Conservation (phyloP, 257 asterid species). For the Ballota nigra region DNA sequence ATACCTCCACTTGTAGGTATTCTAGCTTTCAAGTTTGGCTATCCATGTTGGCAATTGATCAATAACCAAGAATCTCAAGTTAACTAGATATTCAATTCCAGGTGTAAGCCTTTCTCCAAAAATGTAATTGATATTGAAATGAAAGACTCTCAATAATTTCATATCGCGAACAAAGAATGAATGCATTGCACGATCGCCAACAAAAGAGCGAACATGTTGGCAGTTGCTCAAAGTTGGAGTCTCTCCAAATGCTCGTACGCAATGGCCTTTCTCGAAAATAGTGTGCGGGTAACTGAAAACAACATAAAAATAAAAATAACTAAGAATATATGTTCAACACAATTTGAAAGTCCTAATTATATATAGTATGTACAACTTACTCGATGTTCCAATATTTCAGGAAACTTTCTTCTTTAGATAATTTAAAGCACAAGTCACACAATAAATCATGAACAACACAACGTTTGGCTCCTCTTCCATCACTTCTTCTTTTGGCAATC, state of each 20-base stretch:
- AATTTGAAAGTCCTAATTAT: not conserved
- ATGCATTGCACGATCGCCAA: not conserved
- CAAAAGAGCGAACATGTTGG: not conserved
- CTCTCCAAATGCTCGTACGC: not conserved
- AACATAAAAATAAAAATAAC: too few species aligned
- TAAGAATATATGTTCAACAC: not conserved
- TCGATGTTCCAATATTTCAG: not conserved
- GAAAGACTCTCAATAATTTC: not conserved
- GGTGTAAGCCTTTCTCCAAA: too few species aligned
- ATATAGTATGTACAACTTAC: not conserved
- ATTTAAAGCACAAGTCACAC: constrained; percentile 28
- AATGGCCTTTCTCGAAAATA: not conserved
- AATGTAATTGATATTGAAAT: not conserved
- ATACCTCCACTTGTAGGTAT: not conserved
- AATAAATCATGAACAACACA: constrained; percentile 34
- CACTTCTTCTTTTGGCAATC: constrained; percentile 19
- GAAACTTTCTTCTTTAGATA: constrained; percentile 17
- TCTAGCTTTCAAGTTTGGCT: not conserved
- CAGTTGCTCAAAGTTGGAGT: not conserved
- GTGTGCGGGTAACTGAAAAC: not conserved
- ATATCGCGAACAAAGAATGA: not conserved
- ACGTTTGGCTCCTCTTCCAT: constrained; percentile 25
- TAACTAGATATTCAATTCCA: not conserved
- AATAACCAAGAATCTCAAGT: not conserved
- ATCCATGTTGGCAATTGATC: not conserved